Evolutionary conservation across 1,284 basidiomycete species (phyloP), one percentile per base, ranked within the genome.

Genomic region (Takashimella koratensis): DNA sequence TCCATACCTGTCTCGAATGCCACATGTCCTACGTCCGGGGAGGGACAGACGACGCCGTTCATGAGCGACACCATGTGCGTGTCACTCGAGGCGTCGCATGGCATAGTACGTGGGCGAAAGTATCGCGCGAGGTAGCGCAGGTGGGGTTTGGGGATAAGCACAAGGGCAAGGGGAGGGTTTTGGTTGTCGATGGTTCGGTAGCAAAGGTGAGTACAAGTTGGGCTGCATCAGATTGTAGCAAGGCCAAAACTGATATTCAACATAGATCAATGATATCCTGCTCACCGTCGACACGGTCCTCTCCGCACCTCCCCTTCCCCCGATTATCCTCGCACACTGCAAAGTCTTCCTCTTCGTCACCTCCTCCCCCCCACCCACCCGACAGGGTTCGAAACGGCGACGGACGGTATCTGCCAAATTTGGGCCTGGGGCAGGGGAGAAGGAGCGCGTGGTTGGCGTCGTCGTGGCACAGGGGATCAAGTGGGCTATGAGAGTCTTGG

Each of bases 381-480:
- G 48, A 55, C 27, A 49, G 26, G 19, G 22, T 13, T 19, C 53
- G 24, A 5, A 45, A 41, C 13, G 41, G 27, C 6, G 43, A 43
- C 45, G 26, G 11, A 3, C 45, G n/a, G 16, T 44, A 22, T 23
- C 19, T 21, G 26, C 23, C 0, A 43, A 40, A 25, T 41, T 44
- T 10, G 56, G 56, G 23, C 20, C 36, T 19, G 44, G 47, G 4
- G 45, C 43, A 19, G 42, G 30, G 12, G 45, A 52, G 21, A 30
- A 42, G 21, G 73, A 76, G 39, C 65, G 77, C 16, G 66, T 78
- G 25, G 66, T 77, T 3, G 73, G 68, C 6, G 72, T 73, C 21
- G 75, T 76, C 4, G 72, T 79, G 4, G 67, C 72, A 0, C 75
- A 77, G 59, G 66, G 70, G 2, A 78, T 79, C 64, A 65, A 70